phyloP scores from a whole-genome alignment of 495 filamentous ascomycete species.

The Aspergillus saccharolyticus region DNA sequence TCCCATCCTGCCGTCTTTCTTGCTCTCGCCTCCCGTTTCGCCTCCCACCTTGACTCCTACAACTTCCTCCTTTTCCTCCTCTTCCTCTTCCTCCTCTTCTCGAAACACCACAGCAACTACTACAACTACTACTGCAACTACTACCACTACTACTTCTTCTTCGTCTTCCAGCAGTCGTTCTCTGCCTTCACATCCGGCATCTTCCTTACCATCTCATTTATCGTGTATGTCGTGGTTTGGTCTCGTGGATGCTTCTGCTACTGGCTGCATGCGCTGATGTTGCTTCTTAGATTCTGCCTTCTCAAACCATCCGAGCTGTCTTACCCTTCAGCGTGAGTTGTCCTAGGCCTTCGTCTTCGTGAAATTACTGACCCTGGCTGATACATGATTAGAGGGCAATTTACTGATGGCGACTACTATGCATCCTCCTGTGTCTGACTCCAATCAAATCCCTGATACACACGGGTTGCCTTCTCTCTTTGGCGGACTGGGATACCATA shows the following conservation, averaged over 20 bases:
- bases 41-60: background rate
- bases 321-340: background rate
- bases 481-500: constrained; percentile 23
- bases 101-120: constrained; percentile 6
- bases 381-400: constrained; percentile 3
- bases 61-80: constrained; percentile 5
- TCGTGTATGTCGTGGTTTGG: background rate
- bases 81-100: constrained; percentile 1
- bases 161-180: constrained; percentile 17
- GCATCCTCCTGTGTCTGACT: constrained; percentile 35
- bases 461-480: constrained; percentile 20
- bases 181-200: background rate
- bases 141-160: no score
- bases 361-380: background rate
- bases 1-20: constrained; percentile 5
- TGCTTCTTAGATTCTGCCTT: background rate
- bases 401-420: constrained; percentile 23
- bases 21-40: background rate
- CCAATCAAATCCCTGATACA: constrained; percentile 22
- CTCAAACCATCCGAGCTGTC: background rate
- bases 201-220: constrained; percentile 6
- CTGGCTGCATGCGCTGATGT: background rate
- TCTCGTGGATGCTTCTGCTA: background rate
- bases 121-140: no score
- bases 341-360: background rate